These are phyloP conservation scores for Leccinum subrobustum DNA, from an alignment of 1,284 basidiomycete genomes.

Conservation along the genomic window DNA sequence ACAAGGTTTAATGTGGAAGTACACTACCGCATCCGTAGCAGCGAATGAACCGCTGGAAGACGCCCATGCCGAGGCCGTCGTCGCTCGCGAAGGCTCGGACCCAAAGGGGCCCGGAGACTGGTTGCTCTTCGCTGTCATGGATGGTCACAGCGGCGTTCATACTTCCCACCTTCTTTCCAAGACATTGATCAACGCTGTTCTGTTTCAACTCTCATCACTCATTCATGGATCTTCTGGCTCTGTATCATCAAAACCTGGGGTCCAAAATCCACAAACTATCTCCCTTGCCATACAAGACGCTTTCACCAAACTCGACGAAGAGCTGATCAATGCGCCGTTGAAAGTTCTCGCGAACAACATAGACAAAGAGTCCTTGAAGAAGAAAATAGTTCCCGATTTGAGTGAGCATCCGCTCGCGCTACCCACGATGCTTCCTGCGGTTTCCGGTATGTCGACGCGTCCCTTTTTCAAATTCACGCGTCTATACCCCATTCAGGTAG, in stretches of 20 bases:
- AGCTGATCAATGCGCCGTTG: conserved; percentile 78
- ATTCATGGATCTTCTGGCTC: conserved; percentile 40
- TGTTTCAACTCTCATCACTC: conserved; percentile 69
- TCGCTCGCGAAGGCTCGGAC: conserved; percentile 61
- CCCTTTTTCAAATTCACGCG: not conserved
- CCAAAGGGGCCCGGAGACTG: conserved; percentile 64
- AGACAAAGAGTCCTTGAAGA: conserved; percentile 48
- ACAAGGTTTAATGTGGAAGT: conserved; percentile 63
- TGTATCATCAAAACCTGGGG: conserved; percentile 32
- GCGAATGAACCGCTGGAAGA: conserved; percentile 94
- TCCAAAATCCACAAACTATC: conserved; percentile 59
- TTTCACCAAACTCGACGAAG: conserved; percentile 76
- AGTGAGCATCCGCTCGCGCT: conserved; percentile 69
- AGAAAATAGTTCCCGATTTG: conserved; percentile 60
- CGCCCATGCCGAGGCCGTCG: conserved; percentile 71
- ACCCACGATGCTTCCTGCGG: conserved; percentile 74
- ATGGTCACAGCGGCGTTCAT: conserved; percentile 83
- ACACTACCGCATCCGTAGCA: conserved; percentile 75
- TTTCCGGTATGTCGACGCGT: conserved; percentile 50
- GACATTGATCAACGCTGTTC: conserved; percentile 84
- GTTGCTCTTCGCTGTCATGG: conserved; percentile 87
- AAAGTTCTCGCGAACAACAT: conserved; percentile 64
- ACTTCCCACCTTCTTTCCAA: conserved; percentile 87
- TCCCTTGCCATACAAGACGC: conserved; percentile 75
- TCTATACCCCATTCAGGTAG: conserved; percentile 54